Percentiles rank a stretch among this genome's conserved stretches.
Evolutionary conservation across 2,329 filamentous ascomycete species (phyloP).

Genomic region (Trematosphaeria pertusa): DNA sequence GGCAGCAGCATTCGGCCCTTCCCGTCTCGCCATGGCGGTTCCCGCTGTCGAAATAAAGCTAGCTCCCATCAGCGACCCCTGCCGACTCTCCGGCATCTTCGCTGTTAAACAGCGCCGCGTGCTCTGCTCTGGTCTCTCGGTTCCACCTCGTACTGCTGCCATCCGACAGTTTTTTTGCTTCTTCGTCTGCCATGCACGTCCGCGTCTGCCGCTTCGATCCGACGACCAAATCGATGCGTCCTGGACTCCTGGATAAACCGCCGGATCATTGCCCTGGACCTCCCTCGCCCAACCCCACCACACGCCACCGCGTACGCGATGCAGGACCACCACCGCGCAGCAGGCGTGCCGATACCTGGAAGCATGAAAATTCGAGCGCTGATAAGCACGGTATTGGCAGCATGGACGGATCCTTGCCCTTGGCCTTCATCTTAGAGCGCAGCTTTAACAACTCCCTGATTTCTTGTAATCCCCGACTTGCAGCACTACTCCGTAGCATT

Average conservation of each 20-base stretch:
- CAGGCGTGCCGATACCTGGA: too few relatives aligned
- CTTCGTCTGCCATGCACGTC: background rate
- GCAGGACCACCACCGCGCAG: conserved; percentile 1
- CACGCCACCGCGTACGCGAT: background rate
- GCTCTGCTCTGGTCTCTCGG: too few relatives aligned
- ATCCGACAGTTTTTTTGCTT: background rate
- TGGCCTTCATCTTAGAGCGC: too few relatives aligned
- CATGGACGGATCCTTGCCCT: too few relatives aligned
- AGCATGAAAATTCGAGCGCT: too few relatives aligned
- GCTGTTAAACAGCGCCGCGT: too few relatives aligned
- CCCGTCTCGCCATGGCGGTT: conserved; percentile 2
- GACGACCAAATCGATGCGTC: too few relatives aligned
- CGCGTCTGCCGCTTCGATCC: conserved; percentile 1
- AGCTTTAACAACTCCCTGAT: conserved; percentile 1
- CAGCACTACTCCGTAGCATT: conserved; percentile 20
- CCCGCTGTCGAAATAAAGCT: too few relatives aligned
- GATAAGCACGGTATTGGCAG: too few relatives aligned
- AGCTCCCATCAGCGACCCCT: background rate
- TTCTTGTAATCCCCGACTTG: background rate
- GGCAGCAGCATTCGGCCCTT: conserved; percentile 1
- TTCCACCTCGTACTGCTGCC: too few relatives aligned
- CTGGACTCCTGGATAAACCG: conserved; percentile 22
- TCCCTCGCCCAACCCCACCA: conserved; percentile 7
- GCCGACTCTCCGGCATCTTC: too few relatives aligned
- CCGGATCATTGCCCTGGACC: conserved; percentile 17